These are phyloP conservation scores for Monosporozyma siamensis DNA, from an alignment of 805 yeast genomes.

Conservation along the genomic window DNA sequence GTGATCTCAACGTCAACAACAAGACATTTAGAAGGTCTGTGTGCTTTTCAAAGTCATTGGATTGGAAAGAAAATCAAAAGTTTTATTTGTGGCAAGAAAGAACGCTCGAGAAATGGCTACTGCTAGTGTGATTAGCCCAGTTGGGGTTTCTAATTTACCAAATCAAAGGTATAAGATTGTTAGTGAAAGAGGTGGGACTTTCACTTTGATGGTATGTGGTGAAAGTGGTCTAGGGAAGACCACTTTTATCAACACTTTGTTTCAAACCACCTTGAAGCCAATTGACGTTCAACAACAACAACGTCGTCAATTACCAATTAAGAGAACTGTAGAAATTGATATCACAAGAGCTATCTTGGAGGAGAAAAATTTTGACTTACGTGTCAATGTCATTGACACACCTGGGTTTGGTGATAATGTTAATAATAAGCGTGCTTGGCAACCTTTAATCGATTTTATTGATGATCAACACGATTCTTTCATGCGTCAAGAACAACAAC, in stretches of 20 bases:
- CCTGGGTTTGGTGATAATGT: conserved; percentile 92
- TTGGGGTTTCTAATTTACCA: conserved; percentile 66
- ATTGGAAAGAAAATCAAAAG: too few species aligned
- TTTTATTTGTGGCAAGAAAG: not conserved
- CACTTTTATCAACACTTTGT: conserved; percentile 79
- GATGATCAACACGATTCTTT: conserved; percentile 84
- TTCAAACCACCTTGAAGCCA: conserved; percentile 62
- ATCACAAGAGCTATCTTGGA: conserved; percentile 71
- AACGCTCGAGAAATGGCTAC: not conserved
- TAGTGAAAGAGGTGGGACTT: conserved; percentile 63
- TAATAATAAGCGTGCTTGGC: conserved; percentile 79
- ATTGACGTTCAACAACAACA: conserved; percentile 35
- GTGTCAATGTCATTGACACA: conserved; percentile 78
- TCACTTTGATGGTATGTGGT: conserved; percentile 81
- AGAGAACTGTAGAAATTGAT: conserved; percentile 68
- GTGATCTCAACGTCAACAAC: too few species aligned
- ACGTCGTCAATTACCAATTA: conserved; percentile 40
- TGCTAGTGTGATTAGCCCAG: conserved; percentile 28
- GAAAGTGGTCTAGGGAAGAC: conserved; percentile 89
- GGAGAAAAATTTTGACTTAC: conserved; percentile 71
- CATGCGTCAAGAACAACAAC: conserved; percentile 93
- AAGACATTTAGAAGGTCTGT: too few species aligned
- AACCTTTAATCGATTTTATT: conserved; percentile 75
- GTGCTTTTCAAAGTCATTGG: too few species aligned
- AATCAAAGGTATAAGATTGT: conserved; percentile 72